phyloP scores from a whole-genome alignment of 2,329 filamentous ascomycete species.

The Aspergillus oerlinghausenensis region DNA sequence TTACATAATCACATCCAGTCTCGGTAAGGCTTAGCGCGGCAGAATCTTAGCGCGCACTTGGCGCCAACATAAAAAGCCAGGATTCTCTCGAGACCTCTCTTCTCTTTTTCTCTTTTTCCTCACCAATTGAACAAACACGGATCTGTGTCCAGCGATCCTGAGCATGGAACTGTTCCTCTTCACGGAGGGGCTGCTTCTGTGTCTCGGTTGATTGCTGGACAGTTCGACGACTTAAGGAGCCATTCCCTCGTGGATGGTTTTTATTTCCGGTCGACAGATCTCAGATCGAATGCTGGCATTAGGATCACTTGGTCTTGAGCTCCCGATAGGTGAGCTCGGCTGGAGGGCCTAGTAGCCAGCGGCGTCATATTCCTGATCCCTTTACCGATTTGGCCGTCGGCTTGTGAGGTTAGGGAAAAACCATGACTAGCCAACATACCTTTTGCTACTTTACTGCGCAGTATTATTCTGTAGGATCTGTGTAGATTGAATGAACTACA shows the following conservation, averaged over 20 bases:
- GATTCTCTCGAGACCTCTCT: slow-evolving; percentile 28
- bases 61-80: slow-evolving; percentile 28
- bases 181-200: slow-evolving; percentile 44
- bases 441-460: slow-evolving; percentile 8
- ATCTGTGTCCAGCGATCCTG: slow-evolving; percentile 86
- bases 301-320: slow-evolving; percentile 55
- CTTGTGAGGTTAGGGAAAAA: slow-evolving; percentile 84
- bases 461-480: slow-evolving; percentile 1
- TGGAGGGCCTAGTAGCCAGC: slow-evolving; percentile 49
- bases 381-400: slow-evolving; percentile 81
- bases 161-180: slow-evolving; percentile 31
- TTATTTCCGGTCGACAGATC: slow-evolving; percentile 93
- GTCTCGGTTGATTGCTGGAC: slow-evolving; percentile 75
- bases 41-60: slow-evolving; percentile 21
- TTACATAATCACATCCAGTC: slow-evolving; percentile 16
- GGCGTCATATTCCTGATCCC: slow-evolving; percentile 85
- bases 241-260: slow-evolving; percentile 69
- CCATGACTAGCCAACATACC: slow-evolving; percentile 71
- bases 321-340: slow-evolving; percentile 68
- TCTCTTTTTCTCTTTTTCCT: slow-evolving; percentile 38
- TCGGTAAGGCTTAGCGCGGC: slow-evolving; percentile 20
- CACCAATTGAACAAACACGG: slow-evolving; percentile 50
- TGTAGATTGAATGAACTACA: neutral
- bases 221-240: slow-evolving; percentile 85
- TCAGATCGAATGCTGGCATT: slow-evolving; percentile 65